Conservation (phyloP, 2,329 filamentous ascomycete genomes). For the Fusarium fujikuroi region DNA sequence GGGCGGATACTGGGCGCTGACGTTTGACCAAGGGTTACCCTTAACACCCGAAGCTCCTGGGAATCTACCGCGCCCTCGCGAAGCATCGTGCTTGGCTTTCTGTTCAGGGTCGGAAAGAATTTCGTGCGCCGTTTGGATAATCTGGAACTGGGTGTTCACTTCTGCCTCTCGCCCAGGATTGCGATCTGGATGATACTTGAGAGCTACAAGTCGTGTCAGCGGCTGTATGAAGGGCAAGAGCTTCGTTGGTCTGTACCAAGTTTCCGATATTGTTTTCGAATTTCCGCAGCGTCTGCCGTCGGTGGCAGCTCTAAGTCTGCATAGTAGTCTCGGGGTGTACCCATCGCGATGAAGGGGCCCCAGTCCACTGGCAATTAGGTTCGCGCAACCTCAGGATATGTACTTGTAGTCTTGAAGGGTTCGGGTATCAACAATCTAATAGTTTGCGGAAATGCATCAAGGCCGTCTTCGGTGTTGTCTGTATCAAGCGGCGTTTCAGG, state of each 20-base stretch:
- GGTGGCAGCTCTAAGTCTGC: constrained; percentile 79
- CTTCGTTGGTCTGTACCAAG: constrained; percentile 66
- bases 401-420: not conserved
- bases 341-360: constrained; percentile 46
- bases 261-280: constrained; percentile 88
- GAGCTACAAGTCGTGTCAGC: constrained; percentile 62
- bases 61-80: constrained; percentile 54
- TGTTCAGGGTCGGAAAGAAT: constrained; percentile 66
- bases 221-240: not conserved
- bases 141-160: constrained; percentile 83
- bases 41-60: constrained; percentile 64
- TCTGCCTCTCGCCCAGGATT: constrained; percentile 86
- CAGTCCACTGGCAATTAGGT: constrained; percentile 10
- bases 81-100: constrained; percentile 65
- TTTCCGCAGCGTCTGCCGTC: constrained; percentile 75
- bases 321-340: constrained; percentile 78
- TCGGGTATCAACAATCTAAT: constrained; percentile 2
- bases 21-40: constrained; percentile 68
- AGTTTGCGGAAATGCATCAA: constrained; percentile 12
- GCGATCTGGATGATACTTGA: constrained; percentile 89
- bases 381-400: constrained; percentile 2
- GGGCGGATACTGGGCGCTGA: constrained; percentile 60
- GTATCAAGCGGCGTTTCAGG: not conserved
- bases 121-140: constrained; percentile 87
- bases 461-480: not conserved